Conservation (phyloP, 176 grass and related monocot species). For the Triticum turgidum region DNA sequence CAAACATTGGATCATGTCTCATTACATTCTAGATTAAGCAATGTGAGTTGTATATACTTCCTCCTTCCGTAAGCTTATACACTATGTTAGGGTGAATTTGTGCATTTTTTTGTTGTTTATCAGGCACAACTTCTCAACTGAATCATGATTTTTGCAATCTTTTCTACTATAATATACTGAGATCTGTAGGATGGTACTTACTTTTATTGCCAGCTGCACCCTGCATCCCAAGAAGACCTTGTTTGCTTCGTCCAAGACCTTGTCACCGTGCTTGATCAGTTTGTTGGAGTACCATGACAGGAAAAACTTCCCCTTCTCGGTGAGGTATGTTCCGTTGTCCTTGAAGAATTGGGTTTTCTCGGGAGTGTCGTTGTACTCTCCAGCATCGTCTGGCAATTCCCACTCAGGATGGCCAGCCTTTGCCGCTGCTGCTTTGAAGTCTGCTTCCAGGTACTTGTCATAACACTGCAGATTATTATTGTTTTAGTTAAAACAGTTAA, state of each 20-base stretch:
- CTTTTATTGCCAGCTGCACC: slow-evolving; percentile 76
- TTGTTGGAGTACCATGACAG: slow-evolving; percentile 95
- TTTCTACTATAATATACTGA: background rate
- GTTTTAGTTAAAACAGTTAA: slow-evolving; percentile 4
- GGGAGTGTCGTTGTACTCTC: slow-evolving; percentile 76
- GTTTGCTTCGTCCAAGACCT: slow-evolving; percentile 78
- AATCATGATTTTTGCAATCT: background rate
- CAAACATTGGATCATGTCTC: slow-evolving; percentile 7
- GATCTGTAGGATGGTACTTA: slow-evolving; percentile 38
- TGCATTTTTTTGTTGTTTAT: background rate
- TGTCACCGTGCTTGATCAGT: slow-evolving; percentile 75
- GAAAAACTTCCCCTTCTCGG: slow-evolving; percentile 72
- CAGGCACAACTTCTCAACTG: background rate
- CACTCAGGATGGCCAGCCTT: slow-evolving; percentile 77
- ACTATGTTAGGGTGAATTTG: background rate
- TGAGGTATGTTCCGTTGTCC: slow-evolving; percentile 59
- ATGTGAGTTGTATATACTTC: background rate
- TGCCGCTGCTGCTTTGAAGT: slow-evolving; percentile 58
- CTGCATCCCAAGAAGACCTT: slow-evolving; percentile 68
- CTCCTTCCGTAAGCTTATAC: background rate
- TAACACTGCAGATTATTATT: slow-evolving; percentile 71
- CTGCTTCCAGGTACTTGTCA: slow-evolving; percentile 64
- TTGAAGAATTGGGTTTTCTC: slow-evolving; percentile 66
- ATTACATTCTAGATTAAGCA: slow-evolving; percentile 19
- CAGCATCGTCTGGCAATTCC: slow-evolving; percentile 76